Evolutionary conservation across 2,329 filamentous ascomycete species (phyloP).

Genomic region (Fusarium equiseti): DNA sequence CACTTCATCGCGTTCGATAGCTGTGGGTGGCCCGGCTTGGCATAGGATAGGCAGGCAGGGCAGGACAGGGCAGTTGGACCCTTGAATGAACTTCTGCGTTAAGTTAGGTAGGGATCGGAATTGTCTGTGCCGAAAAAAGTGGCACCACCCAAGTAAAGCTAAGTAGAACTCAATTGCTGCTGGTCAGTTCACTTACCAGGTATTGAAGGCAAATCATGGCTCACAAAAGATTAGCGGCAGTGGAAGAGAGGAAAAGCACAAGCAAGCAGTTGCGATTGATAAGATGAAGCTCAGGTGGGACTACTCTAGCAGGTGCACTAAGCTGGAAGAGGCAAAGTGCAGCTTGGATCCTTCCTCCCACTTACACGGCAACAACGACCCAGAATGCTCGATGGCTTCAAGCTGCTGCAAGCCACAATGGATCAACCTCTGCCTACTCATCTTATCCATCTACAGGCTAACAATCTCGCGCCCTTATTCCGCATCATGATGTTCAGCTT

Average conservation of each 20-base stretch:
- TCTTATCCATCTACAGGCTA: constrained; percentile 28
- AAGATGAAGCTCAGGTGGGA: constrained; percentile 38
- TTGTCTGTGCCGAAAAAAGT: constrained; percentile 15
- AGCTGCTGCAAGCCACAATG: constrained; percentile 35
- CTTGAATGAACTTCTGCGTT: background rate
- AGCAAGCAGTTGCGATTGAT: constrained; percentile 40
- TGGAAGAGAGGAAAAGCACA: background rate
- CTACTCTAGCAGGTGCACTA: background rate
- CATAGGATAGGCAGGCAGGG: constrained; percentile 10
- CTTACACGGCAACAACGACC: constrained; percentile 15
- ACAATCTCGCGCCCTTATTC: constrained; percentile 24
- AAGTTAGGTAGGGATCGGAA: constrained; percentile 9
- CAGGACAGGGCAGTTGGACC: background rate
- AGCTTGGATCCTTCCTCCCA: background rate
- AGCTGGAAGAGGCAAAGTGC: background rate
- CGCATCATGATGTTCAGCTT: constrained; percentile 20
- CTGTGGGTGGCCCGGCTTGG: constrained; percentile 43
- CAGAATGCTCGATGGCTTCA: constrained; percentile 29
- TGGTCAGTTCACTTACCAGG: background rate
- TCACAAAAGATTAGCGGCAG: constrained; percentile 5
- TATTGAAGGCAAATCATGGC: constrained; percentile 17
- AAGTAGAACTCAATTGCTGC: constrained; percentile 5
- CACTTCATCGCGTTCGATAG: constrained; percentile 15
- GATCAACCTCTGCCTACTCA: constrained; percentile 21
- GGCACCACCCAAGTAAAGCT: constrained; percentile 1